A percentile compares a stretch with the other conserved stretches of the same genome.
Conservation (phyloP, 371 early-diverging fungal species). For the Rhizopus arrhizus region DNA sequence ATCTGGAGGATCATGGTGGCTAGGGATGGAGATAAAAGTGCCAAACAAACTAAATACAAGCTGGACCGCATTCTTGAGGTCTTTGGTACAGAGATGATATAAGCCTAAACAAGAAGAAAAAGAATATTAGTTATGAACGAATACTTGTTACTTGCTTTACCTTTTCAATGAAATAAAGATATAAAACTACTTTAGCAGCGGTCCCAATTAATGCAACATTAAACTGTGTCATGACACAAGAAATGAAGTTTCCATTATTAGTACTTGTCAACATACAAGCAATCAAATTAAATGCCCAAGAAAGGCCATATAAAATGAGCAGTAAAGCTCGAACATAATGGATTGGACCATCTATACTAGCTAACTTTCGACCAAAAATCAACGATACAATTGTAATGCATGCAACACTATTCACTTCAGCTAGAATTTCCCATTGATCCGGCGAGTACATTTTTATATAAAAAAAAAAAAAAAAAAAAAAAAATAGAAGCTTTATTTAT, state of each 20-base stretch:
- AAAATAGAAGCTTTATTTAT: constrained; percentile 8
- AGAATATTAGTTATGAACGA: constrained; percentile 1
- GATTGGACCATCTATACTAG: constrained; percentile 48
- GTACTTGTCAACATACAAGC: constrained; percentile 57
- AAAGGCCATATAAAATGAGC: constrained; percentile 42
- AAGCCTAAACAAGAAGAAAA: constrained; percentile 23
- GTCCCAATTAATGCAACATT: constrained; percentile 47
- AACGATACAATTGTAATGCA: constrained; percentile 57
- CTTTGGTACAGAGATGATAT: constrained; percentile 51
- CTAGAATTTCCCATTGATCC: constrained; percentile 49
- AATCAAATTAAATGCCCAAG: constrained; percentile 57
- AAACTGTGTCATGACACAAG: constrained; percentile 53
- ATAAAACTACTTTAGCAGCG: constrained; percentile 45
- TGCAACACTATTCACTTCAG: constrained; percentile 52
- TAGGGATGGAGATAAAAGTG: constrained; percentile 43
- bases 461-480: neutral
- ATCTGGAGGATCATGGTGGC: constrained; percentile 50
- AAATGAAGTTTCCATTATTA: constrained; percentile 55
- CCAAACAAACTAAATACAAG: constrained; percentile 50
- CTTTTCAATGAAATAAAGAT: constrained; percentile 62
- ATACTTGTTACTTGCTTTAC: constrained; percentile 21
- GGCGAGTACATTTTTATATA: constrained; percentile 47
- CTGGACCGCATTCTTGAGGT: constrained; percentile 39
- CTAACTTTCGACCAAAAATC: constrained; percentile 58
- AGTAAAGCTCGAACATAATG: constrained; percentile 54